These are phyloP conservation scores for Russula ochroleuca DNA, from an alignment of 768 basidiomycete species.

Conservation along the genomic window DNA sequence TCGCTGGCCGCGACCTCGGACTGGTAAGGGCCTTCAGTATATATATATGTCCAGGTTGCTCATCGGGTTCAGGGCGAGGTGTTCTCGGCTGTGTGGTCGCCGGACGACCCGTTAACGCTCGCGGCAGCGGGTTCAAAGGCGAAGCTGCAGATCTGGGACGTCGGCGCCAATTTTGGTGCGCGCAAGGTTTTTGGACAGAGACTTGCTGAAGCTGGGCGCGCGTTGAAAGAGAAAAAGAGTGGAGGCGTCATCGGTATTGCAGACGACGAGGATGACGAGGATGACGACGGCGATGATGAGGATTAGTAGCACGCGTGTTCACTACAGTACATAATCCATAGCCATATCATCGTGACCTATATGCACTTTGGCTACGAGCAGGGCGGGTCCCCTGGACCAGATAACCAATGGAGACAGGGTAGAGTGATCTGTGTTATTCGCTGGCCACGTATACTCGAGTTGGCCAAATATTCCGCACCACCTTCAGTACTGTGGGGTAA, in stretches of 20 bases:
- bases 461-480: too few relatives aligned
- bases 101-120: conserved; percentile 89
- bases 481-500: too few relatives aligned
- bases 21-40: conserved; percentile 52
- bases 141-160: conserved; percentile 93
- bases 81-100: conserved; percentile 87
- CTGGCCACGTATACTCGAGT: too few relatives aligned
- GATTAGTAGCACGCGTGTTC: conserved; percentile 34
- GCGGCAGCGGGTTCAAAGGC: conserved; percentile 95
- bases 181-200: conserved; percentile 80
- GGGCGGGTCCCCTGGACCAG: not conserved
- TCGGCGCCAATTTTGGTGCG: conserved; percentile 76
- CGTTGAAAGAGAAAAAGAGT: conserved; percentile 57
- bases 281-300: conserved; percentile 45
- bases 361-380: not conserved
- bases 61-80: conserved; percentile 77
- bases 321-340: not conserved
- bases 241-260: conserved; percentile 68
- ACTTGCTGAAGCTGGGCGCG: conserved; percentile 65
- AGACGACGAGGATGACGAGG: conserved; percentile 66
- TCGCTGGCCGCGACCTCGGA: conserved; percentile 84
- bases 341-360: not conserved
- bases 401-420: not conserved
- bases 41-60: not conserved
- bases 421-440: too few relatives aligned